Percentiles rank a stretch among this genome's conserved stretches.
Conservation (phyloP, 805 yeast species). For the Saturnispora halmiae region DNA sequence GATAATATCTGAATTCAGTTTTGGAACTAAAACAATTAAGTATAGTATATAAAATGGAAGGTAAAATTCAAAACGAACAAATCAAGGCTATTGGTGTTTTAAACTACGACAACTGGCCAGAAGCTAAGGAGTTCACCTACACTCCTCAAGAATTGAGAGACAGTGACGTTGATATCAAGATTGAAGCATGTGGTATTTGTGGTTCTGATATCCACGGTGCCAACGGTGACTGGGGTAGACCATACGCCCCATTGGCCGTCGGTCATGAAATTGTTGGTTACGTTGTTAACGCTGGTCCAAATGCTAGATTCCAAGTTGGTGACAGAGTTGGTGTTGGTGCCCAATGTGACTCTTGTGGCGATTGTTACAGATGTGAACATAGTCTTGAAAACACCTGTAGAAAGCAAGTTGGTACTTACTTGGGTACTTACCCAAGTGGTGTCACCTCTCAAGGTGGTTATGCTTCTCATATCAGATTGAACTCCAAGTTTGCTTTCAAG, state of each 20-base stretch:
- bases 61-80: slow-evolving; percentile 10
- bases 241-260: slow-evolving; percentile 22
- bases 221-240: slow-evolving; percentile 23
- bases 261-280: slow-evolving; percentile 43
- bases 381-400: slow-evolving; percentile 42
- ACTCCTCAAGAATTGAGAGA: slow-evolving; percentile 15
- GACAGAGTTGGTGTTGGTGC: slow-evolving; percentile 48
- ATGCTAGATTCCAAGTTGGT: slow-evolving; percentile 32
- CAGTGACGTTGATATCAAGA: slow-evolving; percentile 34
- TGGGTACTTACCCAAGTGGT: slow-evolving; percentile 36
- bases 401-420: slow-evolving; percentile 43
- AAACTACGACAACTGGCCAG: slow-evolving; percentile 14
- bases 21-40: too few relatives aligned
- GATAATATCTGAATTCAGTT: too few relatives aligned
- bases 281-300: slow-evolving; percentile 32
- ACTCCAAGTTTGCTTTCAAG: slow-evolving; percentile 37
- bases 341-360: slow-evolving; percentile 30
- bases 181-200: slow-evolving; percentile 41
- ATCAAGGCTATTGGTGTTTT: slow-evolving; percentile 18
- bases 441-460: slow-evolving; percentile 40
- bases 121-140: slow-evolving; percentile 17
- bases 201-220: slow-evolving; percentile 43
- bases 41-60: too few relatives aligned
- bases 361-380: slow-evolving; percentile 32
- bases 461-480: slow-evolving; percentile 37